Base-by-base conservation (phyloP, 306 rosid genomes). In the Styphnolobium japonicum region DNA sequence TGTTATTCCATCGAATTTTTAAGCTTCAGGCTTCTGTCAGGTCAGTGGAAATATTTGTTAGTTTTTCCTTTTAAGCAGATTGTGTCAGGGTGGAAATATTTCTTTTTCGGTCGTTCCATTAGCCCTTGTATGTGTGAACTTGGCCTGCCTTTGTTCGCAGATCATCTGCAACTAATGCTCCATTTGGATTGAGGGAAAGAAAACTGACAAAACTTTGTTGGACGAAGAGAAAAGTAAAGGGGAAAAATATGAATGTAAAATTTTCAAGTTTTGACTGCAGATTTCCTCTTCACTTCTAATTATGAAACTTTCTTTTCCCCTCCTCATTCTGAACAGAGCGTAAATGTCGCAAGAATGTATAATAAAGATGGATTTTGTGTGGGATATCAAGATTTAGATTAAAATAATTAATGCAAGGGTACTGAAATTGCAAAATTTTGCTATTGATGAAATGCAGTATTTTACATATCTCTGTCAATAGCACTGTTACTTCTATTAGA, bases 21-120 rank as follows among this genome's bases (percentile, higher is more conserved):
- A 85, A 63, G 67, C 73, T 56, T 65, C 98, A 80, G 55, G 76
- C 83, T 80, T 92, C 97, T 34, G 83, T 86, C 42, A 91, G 98
- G 98, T 92, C 31, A 67, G 94, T 85, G 75, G 71, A 76, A 80
- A 29, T 58, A 42, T 27, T 67, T 48, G 16, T 73, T 67, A 52
- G 56, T 76, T 75, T 71, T 66, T 58, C 16, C 18, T 18, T 16
- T 5, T 16, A 42, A 42, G 53, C 42, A 34, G 60, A 42, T 16
- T 51, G 3, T 27, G 16, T 21, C 6, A 16, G 64, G 10, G 21
- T 42, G 73, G 22, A 22, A 42, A 42, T 67, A 22, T 23, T 39
- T 45, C 31, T 37, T 15, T n/a, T 23, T 2, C 2, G 0, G 18
- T 61, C 61, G 0, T 46, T 70, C 10, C 10, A 16, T 31, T 7